phyloP scores from a whole-genome alignment of 1,284 basidiomycete species.

The Cryptococcus jaspeensis region DNA sequence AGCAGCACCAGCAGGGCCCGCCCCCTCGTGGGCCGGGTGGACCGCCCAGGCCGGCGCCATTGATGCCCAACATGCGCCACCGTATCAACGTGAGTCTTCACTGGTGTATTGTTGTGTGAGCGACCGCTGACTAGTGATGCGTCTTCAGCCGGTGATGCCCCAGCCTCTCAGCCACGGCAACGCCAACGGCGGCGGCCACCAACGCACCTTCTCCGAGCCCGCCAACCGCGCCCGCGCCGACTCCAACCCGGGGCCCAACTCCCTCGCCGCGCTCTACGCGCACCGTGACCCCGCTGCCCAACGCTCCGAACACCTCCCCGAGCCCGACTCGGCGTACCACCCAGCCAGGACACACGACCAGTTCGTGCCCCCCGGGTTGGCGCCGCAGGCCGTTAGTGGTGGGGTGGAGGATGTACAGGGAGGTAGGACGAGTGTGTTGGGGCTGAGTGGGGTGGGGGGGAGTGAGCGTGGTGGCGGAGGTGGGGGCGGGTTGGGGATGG shows the following conservation, averaged over 20 bases:
- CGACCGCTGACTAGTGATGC: neutral
- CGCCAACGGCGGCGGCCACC: too few species aligned
- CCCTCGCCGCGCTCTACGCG: slow-evolving; percentile 11
- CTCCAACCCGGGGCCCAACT: slow-evolving; percentile 6
- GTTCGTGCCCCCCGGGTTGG: slow-evolving; percentile 27
- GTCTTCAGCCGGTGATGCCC: slow-evolving; percentile 30
- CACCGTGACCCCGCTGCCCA: slow-evolving; percentile 9
- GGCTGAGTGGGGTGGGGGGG: slow-evolving; percentile 24
- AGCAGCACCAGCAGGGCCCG: too few species aligned
- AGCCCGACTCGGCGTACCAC: slow-evolving; percentile 17
- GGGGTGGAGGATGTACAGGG: slow-evolving; percentile 27
- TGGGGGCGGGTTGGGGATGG: too few species aligned
- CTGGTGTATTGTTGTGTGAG: neutral
- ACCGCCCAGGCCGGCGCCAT: slow-evolving; percentile 20
- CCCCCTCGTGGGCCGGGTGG: too few species aligned
- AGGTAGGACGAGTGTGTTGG: slow-evolving; percentile 28
- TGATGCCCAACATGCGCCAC: slow-evolving; percentile 33
- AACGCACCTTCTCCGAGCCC: slow-evolving; percentile 20
- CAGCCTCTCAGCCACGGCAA: slow-evolving; percentile 16
- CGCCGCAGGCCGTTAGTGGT: slow-evolving; percentile 20
- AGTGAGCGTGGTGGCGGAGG: slow-evolving; percentile 1
- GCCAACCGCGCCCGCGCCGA: slow-evolving; percentile 1
- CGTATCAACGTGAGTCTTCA: slow-evolving; percentile 23
- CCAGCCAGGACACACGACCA: slow-evolving; percentile 21
- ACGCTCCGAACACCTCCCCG: slow-evolving; percentile 11